phyloP scores from a whole-genome alignment of 129 eudicot species.

The Flaveria ramosissima region DNA sequence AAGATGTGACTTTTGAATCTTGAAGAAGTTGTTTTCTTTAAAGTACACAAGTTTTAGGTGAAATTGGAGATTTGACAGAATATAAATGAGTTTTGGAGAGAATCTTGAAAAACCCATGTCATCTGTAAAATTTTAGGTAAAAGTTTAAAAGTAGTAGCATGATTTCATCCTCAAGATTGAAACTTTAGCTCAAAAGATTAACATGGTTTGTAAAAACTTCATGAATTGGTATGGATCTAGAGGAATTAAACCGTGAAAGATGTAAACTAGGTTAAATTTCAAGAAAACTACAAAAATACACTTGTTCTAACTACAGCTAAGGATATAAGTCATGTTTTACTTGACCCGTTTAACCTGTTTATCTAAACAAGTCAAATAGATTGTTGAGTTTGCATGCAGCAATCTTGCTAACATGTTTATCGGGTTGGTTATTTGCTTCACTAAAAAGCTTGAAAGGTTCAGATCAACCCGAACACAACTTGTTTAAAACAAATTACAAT shows the following conservation, averaged over 20 bases:
- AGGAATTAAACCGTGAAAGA: neutral
- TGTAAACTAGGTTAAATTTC: neutral
- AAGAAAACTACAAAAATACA: neutral
- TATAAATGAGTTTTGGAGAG: neutral
- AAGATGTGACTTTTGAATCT: neutral
- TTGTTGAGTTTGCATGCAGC: too few species aligned
- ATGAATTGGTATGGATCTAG: constrained; percentile 24
- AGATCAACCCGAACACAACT: too few species aligned
- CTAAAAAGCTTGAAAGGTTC: too few species aligned
- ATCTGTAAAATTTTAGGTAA: neutral
- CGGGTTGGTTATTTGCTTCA: too few species aligned
- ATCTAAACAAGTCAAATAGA: too few species aligned
- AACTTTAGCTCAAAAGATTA: constrained; percentile 16
- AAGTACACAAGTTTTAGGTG: too few species aligned
- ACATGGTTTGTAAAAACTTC: constrained; percentile 14
- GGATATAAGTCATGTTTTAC: too few species aligned
- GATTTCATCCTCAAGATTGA: constrained; percentile 5
- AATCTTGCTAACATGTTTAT: too few species aligned
- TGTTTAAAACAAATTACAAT: too few species aligned
- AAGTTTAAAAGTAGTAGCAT: neutral
- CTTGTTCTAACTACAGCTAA: neutral
- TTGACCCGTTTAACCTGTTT: too few species aligned
- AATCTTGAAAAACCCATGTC: constrained; percentile 13
- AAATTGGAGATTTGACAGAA: neutral
- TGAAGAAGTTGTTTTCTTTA: neutral